Base-by-base conservation (phyloP, 345 rosid genomes). In the Atalantia buxifolia region DNA sequence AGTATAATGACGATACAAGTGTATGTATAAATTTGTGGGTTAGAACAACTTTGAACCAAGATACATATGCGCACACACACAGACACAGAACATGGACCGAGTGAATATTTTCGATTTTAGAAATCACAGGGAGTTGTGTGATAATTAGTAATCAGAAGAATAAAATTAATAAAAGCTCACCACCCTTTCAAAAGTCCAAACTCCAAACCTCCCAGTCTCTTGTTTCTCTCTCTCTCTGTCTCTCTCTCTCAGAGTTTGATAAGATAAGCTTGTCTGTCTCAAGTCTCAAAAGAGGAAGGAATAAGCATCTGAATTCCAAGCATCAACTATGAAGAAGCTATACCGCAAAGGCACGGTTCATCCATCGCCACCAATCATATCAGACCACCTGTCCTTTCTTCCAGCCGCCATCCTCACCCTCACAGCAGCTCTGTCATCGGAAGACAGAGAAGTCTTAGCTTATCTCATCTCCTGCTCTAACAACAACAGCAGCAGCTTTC, bases 331-430 rank as follows among this genome's bases (percentile, higher is more conserved):
- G 98, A 94, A 90, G 95, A 94, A 92, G 83, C 91, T 92, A 13
- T 88, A 83, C 88, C 80, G 91, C 7, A 90, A 85, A 77, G 88
- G 94, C 85, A 84, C 90, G 30, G 91, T 94, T 76, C 94, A 94
- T 50, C 98, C 98, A 1, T 90, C 92, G 16, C 88, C 91, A 62
- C 89, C 84, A 22, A 21, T 62, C 38, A 80, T 84, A 35, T 72
- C 85, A 79, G 89, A 87, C 69, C 85, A 85, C 70, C 89, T 94
- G 13, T 76, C 90, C 38, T 82, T 88, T 81, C 98, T 92, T 74
- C 95, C 98, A 2, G 93, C 90, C 25, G 77, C 97, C 21, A 86
- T 92, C 78, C 85, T 92, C 76, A 82, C 95, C 76, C 92, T 94
- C 27, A 71, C 90, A 9, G 84, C 90, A 21, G 87, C 88, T 66